Conservation (phyloP, 495 filamentous ascomycete genomes). For the Aspergillus homomorphus region DNA sequence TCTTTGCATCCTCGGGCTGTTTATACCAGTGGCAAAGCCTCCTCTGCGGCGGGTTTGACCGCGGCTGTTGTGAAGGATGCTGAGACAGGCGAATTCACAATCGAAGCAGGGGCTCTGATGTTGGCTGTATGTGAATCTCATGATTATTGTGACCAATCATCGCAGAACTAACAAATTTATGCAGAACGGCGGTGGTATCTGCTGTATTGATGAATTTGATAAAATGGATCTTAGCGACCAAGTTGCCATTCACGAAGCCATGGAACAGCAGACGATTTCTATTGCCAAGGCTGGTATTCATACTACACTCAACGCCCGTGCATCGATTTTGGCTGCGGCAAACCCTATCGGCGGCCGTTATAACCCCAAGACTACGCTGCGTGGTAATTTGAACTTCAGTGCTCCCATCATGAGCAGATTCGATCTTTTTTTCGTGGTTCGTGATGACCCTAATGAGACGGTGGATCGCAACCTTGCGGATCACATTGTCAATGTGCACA, state of each 20-base stretch:
- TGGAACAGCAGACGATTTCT: constrained; percentile 99
- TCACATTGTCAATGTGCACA: constrained; percentile 94
- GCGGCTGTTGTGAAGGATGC: constrained; percentile 97
- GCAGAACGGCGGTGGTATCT: constrained; percentile 68
- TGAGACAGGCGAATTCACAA: constrained; percentile 97
- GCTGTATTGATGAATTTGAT: constrained; percentile 98
- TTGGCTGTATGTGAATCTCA: constrained; percentile 65
- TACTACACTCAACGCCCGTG: constrained; percentile 92
- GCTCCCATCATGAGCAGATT: constrained; percentile 99
- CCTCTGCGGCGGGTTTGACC: constrained; percentile 94
- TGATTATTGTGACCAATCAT: background rate
- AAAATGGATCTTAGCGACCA: constrained; percentile 99
- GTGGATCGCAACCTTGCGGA: constrained; percentile 87
- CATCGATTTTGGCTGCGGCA: constrained; percentile 91
- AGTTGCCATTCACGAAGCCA: constrained; percentile 99
- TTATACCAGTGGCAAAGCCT: constrained; percentile 97
- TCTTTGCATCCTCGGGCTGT: constrained; percentile 93
- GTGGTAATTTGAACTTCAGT: constrained; percentile 96
- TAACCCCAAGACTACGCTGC: constrained; percentile 89
- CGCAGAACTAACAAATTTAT: constrained; percentile 9
- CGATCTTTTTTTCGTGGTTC: constrained; percentile 97
- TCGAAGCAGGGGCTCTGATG: constrained; percentile 98
- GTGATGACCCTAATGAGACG: constrained; percentile 92
- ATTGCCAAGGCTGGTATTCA: constrained; percentile 99
- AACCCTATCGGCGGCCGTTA: constrained; percentile 96